Conservation (phyloP, 208 protist species). For the Naegleria gruberi region DNA sequence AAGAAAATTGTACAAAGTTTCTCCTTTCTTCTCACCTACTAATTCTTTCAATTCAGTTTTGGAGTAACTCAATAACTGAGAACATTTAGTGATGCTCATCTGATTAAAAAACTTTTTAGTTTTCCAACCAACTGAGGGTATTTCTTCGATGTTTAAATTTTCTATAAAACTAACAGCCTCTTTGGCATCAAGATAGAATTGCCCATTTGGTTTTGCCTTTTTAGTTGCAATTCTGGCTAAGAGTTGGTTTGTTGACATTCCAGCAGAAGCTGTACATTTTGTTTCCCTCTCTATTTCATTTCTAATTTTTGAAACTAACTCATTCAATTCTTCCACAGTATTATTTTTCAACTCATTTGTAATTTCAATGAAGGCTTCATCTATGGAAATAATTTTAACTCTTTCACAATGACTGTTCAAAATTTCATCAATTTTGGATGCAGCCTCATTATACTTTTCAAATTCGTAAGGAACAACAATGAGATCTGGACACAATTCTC, state of each 20-base stretch:
- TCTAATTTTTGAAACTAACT: conserved; percentile 22
- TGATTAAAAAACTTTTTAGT: not conserved
- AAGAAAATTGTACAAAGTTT: not conserved
- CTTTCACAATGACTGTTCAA: conserved; percentile 22
- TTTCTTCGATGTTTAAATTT: not conserved
- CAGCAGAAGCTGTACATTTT: conserved; percentile 31
- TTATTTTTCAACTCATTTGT: not conserved
- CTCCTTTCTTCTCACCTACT: not conserved
- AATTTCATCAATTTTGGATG: conserved; percentile 27
- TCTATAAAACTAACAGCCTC: not conserved
- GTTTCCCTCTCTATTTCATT: conserved; percentile 24
- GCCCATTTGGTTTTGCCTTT: conserved; percentile 41
- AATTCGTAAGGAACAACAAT: conserved; percentile 76
- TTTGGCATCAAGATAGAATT: not conserved
- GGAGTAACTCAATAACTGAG: not conserved
- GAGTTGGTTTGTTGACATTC: conserved; percentile 29
- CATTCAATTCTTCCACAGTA: not conserved
- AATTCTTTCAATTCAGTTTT: not conserved
- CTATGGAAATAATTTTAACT: conserved; percentile 32
- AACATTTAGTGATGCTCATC: not conserved
- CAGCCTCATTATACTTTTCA: conserved; percentile 41
- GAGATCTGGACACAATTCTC: conserved; percentile 69
- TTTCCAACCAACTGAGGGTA: not conserved
- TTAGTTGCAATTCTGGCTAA: conserved; percentile 39
- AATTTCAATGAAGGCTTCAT: conserved; percentile 41